These are phyloP conservation scores for Colletotrichum eremochloae DNA, from an alignment of 2,329 filamentous ascomycete genomes.

Conservation along the genomic window DNA sequence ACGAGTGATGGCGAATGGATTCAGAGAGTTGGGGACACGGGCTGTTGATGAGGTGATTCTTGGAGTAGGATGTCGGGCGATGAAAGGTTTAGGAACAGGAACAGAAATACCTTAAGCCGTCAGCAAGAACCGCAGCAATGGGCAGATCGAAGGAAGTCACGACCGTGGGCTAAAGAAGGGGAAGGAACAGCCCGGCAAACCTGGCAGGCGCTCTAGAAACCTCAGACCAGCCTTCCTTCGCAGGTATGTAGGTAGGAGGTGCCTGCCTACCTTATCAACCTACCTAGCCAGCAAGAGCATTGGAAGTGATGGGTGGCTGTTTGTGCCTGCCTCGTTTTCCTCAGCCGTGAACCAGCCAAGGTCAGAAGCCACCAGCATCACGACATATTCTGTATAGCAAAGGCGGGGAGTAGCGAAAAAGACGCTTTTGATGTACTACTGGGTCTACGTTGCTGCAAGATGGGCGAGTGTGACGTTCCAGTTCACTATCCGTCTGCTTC, in stretches of 20 bases:
- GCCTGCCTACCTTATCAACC: no score
- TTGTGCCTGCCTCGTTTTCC: not conserved
- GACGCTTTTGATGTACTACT: conserved; percentile 21
- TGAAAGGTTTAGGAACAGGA: no score
- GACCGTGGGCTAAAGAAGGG: no score
- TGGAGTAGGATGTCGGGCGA: not conserved
- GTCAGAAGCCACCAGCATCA: not conserved
- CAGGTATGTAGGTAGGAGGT: not conserved
- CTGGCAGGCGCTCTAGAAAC: not conserved
- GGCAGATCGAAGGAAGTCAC: not conserved
- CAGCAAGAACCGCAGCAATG: not conserved
- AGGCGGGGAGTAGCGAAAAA: not conserved
- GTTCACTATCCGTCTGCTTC: not conserved
- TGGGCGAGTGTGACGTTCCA: not conserved
- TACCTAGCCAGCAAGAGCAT: not conserved
- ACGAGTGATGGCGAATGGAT: not conserved
- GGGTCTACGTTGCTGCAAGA: conserved; percentile 20
- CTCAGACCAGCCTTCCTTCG: not conserved
- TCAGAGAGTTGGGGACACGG: not conserved
- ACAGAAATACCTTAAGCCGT: not conserved
- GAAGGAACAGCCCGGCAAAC: not conserved
- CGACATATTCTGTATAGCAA: not conserved
- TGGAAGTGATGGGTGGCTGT: no score
- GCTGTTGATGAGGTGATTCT: not conserved
- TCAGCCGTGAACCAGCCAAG: no score